Percentiles rank a stretch among this genome's conserved stretches.
phyloP scores from a whole-genome alignment of 306 rosid species.

The Cicer bijugum region DNA sequence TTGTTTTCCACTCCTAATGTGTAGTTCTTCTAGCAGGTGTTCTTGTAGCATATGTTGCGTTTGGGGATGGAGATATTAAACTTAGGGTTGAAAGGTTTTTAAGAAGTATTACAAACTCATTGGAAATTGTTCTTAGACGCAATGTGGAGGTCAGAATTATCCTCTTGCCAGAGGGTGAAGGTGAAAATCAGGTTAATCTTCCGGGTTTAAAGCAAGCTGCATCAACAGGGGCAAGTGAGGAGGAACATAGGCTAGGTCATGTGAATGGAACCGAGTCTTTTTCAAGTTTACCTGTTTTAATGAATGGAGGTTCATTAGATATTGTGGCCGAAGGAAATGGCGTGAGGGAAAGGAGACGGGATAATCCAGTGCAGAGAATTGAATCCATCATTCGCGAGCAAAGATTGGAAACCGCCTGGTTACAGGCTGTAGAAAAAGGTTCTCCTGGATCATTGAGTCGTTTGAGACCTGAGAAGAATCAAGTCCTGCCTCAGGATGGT shows the following conservation, averaged over 20 bases:
- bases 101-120: constrained; percentile 93
- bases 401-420: constrained; percentile 95
- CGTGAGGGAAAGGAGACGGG: constrained; percentile 57
- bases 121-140: constrained; percentile 89
- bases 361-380: constrained; percentile 86
- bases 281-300: constrained; percentile 51
- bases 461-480: constrained; percentile 90
- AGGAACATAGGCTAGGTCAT: constrained; percentile 54
- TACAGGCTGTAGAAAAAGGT: constrained; percentile 87
- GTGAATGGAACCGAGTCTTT: constrained; percentile 51
- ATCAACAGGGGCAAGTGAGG: constrained; percentile 45
- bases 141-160: constrained; percentile 90
- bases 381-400: constrained; percentile 95
- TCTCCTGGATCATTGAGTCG: constrained; percentile 85
- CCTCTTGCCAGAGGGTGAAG: constrained; percentile 75
- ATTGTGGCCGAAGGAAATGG: constrained; percentile 58
- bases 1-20: constrained; percentile 36
- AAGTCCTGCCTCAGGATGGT: constrained; percentile 89
- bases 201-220: constrained; percentile 51
- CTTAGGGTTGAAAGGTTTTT: constrained; percentile 89
- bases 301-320: constrained; percentile 58
- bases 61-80: constrained; percentile 75
- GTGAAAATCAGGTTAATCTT: constrained; percentile 53
- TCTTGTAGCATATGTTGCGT: constrained; percentile 83
- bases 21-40: constrained; percentile 63